Base-by-base conservation (phyloP, 2,329 filamentous ascomycete species). In the Oidium heveae region DNA sequence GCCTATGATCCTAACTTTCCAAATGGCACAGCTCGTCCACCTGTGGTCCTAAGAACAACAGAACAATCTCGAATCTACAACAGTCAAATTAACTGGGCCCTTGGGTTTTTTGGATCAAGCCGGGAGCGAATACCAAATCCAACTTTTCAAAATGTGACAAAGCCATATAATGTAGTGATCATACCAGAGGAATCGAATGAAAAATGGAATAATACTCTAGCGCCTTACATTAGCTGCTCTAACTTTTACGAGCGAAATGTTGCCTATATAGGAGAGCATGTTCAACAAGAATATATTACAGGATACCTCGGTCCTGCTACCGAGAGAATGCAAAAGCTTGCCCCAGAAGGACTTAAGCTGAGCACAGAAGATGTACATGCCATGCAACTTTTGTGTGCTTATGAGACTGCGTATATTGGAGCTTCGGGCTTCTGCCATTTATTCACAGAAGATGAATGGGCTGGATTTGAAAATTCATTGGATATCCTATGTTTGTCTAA, bases 381-480 rank as follows among this genome's bases (percentile, higher is more conserved):
- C 22, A 71, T 72, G 69, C 69, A 70, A 61, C 74, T 68, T 57
- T 67, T 75, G 53, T 78, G 74, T 58, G 70, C 72, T 2, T 77
- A 77, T 59, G 74, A 77, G 61, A 66, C 65, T 50, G 70, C 66
- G 37, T 73, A 70, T 58, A 67, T 76, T 16, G 71, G 72, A 20
- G 63, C 63, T 55, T 74, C 71, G 4, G 67, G 71, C 33, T 76
- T 76, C 63, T 76, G 74, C 64, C 58, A 61, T 20, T 67, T 76
- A 28, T 76, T 77, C 64, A 76, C 73, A 0, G 66, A 68, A 47
- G 68, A 73, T 51, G 74, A 77, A 61, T 77, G 74, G 74, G 63
- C 67, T 20, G 72, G 71, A 18, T 77, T 73, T 59, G 74, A 74
- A 55, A 71, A 72, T 57, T 71, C 69, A 2, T 63, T 75, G 9